phyloP scores from a whole-genome alignment of 2,329 filamentous ascomycete genomes.

The Pochonia chlamydosporia region DNA sequence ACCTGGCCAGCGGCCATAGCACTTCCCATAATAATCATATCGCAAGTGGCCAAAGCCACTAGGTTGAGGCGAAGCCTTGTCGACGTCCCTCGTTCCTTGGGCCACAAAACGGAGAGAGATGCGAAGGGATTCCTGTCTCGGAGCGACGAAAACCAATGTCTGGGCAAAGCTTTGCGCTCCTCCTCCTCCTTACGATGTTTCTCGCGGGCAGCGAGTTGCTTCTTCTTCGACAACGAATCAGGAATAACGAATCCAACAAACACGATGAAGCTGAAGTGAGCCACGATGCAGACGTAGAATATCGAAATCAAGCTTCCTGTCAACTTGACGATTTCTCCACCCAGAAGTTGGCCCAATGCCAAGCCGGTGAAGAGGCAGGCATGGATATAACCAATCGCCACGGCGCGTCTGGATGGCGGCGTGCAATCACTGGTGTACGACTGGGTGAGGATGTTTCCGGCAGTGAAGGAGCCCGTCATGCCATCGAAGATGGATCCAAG shows the following conservation, averaged over 20 bases:
- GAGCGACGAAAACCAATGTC: slow-evolving; percentile 25
- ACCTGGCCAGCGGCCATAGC: slow-evolving; percentile 78
- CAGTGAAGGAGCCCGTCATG: slow-evolving; percentile 80
- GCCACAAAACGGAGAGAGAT: slow-evolving; percentile 73
- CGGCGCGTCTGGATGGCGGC: slow-evolving; percentile 68
- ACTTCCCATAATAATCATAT: slow-evolving; percentile 75
- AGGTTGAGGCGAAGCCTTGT: slow-evolving; percentile 68
- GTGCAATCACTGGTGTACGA: slow-evolving; percentile 91
- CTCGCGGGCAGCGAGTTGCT: slow-evolving; percentile 64
- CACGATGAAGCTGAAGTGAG: slow-evolving; percentile 68
- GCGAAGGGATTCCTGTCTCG: slow-evolving; percentile 61
- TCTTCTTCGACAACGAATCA: slow-evolving; percentile 73
- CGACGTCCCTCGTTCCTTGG: slow-evolving; percentile 57
- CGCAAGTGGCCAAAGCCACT: slow-evolving; percentile 71
- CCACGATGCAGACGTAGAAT: slow-evolving; percentile 74
- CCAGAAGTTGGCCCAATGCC: slow-evolving; percentile 76
- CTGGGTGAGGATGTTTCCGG: slow-evolving; percentile 68
- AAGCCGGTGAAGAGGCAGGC: slow-evolving; percentile 86
- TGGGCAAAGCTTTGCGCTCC: slow-evolving; percentile 21
- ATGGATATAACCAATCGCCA: slow-evolving; percentile 85
- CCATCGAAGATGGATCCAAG: slow-evolving; percentile 76
- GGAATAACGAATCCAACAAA: slow-evolving; percentile 69
- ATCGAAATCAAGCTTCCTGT: slow-evolving; percentile 72
- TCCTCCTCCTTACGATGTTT: slow-evolving; percentile 50
- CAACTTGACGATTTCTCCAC: slow-evolving; percentile 71